These are phyloP conservation scores for Talaromyces trachyspermus DNA, from an alignment of 495 filamentous ascomycete genomes.

Conservation along the genomic window DNA sequence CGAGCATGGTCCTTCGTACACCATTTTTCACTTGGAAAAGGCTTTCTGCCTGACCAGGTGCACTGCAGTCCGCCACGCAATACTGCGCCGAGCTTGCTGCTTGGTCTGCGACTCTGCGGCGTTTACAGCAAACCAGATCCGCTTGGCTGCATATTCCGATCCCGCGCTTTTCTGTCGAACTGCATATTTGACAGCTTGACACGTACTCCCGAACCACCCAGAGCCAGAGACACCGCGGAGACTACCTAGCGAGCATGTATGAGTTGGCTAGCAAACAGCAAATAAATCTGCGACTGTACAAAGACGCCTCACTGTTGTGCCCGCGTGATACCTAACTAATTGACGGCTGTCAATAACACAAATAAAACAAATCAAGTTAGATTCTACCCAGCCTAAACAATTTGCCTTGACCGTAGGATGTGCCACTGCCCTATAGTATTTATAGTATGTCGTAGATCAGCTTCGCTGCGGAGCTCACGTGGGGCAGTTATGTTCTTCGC, in stretches of 20 bases:
- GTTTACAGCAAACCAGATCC: neutral
- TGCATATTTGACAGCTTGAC: neutral
- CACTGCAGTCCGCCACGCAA: neutral
- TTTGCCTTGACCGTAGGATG: no score
- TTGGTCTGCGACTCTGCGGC: neutral
- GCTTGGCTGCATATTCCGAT: neutral
- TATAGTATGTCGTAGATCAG: no score
- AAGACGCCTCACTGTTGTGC: neutral
- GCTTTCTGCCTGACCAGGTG: neutral
- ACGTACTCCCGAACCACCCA: neutral
- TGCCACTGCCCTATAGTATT: no score
- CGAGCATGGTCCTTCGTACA: neutral
- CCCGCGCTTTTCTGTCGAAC: neutral
- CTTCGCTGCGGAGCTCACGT: no score
- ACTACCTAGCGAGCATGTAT: neutral
- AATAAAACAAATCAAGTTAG: neutral
- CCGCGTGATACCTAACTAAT: neutral
- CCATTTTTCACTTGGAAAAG: neutral
- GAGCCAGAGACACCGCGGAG: neutral
- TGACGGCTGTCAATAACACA: neutral
- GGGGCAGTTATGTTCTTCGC: no score
- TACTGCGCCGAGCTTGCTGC: neutral
- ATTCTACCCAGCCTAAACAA: no score
- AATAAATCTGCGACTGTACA: neutral
- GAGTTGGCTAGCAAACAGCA: neutral